Base-by-base conservation (phyloP, 129 eudicot genomes). In the Tagetes erecta region DNA sequence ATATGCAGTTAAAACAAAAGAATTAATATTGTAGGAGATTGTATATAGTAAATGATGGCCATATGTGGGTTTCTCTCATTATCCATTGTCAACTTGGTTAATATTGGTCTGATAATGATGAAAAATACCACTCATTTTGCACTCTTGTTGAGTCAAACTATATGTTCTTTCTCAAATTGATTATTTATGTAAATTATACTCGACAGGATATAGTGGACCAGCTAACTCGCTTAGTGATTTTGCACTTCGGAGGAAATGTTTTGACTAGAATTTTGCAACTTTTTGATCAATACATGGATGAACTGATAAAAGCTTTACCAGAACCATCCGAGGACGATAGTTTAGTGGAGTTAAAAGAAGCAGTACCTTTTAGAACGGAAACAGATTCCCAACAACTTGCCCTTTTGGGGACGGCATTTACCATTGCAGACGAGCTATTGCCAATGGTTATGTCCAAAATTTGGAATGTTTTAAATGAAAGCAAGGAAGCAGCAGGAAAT, bases 371-470 rank as follows among this genome's bases (percentile, higher is more conserved):
- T 64, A 94, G 82, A 75, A 90, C 97, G n/a, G 99, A 94, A 77
- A 85, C 99, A 38, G 99, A 94, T 77, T 90, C 99, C 45, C 91
- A 94, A 80, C 99, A 94, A 72, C 96, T 91, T 64, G 87, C 96
- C 27, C 77, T 91, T 45, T 73, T 94, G 64, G 97, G 99, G 78
- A 83, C 91, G 62, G 99, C 99, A 30, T 90, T 86, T 82, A 86
- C 96, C 4, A 82, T 91, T 74, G 97, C 92, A 12, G 99, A 94
- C 70, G 97, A 91, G 80, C 83, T 93, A 52, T 75, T 94, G 70
- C 99, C 97, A 0, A 90, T 91, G 96, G 96, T 84, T 27, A 89
- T 88, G 27, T 88, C 96, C 2, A 76, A 80, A 76, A 78, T 88
- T 67, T 88, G 96, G 96, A 91, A 80, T 57, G 85, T 82, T 34